phyloP scores from a whole-genome alignment of 2,329 filamentous ascomycete species.

The Stemphylium vesicarium region DNA sequence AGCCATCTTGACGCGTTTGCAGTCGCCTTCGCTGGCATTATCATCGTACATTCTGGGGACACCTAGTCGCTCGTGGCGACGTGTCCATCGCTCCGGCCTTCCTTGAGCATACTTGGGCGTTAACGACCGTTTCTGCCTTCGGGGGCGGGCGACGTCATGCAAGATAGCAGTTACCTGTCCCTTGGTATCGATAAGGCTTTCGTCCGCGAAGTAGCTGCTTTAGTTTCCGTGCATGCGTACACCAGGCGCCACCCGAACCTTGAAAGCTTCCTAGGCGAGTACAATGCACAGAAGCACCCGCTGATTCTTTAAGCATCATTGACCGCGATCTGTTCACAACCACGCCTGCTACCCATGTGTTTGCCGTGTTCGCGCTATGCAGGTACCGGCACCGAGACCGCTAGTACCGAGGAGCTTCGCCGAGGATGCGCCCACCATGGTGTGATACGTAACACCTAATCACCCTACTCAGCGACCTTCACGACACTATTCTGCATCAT shows the following conservation, averaged over 20 bases:
- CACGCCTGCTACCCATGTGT: not conserved
- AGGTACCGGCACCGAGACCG: constrained; percentile 15
- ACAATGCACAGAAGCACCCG: no score
- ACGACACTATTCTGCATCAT: constrained; percentile 15
- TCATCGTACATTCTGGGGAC: not conserved
- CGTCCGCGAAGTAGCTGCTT: not conserved
- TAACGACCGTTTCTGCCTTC: not conserved
- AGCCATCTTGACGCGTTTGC: constrained; percentile 1
- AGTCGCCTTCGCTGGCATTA: constrained; percentile 7
- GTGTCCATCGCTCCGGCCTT: not conserved
- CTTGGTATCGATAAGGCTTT: not conserved
- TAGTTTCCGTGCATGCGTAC: no score
- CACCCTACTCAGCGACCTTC: constrained; percentile 6
- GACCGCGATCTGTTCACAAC: not conserved
- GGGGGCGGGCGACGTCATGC: not conserved
- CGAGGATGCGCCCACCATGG: constrained; percentile 37
- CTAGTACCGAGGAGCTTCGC: constrained; percentile 21
- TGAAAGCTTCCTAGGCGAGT: no score
- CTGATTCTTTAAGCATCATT: not conserved
- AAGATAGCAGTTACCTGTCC: not conserved
- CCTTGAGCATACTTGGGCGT: not conserved
- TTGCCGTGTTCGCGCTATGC: constrained; percentile 27
- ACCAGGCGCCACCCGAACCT: not conserved
- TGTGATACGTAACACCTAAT: constrained; percentile 35
- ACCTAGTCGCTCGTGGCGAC: constrained; percentile 2